Percentiles rank a stretch among this genome's conserved stretches.
Evolutionary conservation across 1,284 basidiomycete genomes (phyloP).

Genomic region (Cutaneotrichosporon cavernicola): DNA sequence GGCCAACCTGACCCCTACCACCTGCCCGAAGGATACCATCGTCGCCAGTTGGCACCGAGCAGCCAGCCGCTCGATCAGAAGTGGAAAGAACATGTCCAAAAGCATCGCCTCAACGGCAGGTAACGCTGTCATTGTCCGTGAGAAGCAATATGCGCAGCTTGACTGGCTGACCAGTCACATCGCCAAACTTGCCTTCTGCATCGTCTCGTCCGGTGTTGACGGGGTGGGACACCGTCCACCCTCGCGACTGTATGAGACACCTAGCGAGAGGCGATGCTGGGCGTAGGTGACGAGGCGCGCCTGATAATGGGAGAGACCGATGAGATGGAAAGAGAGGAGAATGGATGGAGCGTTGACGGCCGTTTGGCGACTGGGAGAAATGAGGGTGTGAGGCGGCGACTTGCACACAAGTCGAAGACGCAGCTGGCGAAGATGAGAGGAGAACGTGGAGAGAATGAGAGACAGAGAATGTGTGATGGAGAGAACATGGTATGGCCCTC

Average conservation of each 20-base stretch:
- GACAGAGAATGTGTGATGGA: not conserved
- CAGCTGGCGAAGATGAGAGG: not conserved
- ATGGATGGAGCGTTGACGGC: not conserved
- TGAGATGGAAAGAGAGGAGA: not conserved
- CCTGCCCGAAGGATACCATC: slow-evolving; percentile 2
- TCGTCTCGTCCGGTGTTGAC: not conserved
- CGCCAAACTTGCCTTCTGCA: slow-evolving; percentile 6
- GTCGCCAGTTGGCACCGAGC: not conserved
- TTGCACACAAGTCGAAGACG: not conserved
- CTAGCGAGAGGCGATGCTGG: not conserved
- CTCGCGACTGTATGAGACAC: not conserved
- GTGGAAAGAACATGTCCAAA: slow-evolving; percentile 2
- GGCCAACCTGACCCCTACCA: not conserved
- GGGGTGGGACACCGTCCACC: not conserved
- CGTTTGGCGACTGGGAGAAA: not conserved
- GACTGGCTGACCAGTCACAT: not conserved
- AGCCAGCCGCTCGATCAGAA: not conserved
- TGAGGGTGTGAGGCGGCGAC: not conserved
- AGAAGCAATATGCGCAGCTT: not conserved
- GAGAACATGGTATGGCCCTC: not conserved
- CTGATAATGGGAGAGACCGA: not conserved
- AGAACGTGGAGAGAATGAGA: not conserved
- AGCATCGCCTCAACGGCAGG: not conserved
- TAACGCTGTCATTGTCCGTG: not conserved
- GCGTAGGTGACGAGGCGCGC: not conserved